Evolutionary conservation across 179 eudicot species (phyloP).

Genomic region (Actinidia polygama): DNA sequence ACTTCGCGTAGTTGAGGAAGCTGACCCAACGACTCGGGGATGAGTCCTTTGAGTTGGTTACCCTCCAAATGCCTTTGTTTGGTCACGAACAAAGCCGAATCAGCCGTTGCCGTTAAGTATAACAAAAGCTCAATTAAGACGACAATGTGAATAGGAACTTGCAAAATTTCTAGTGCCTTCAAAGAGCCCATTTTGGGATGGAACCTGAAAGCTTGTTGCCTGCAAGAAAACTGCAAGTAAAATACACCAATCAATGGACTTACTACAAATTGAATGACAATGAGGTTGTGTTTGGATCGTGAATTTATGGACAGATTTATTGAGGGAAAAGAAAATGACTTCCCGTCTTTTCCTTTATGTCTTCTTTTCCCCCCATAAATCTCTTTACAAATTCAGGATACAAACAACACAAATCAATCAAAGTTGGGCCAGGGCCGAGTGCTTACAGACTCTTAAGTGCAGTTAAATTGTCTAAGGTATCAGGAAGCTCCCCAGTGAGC

Average conservation of each 20-base stretch:
- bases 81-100: neutral
- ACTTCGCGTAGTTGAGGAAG: constrained; percentile 70
- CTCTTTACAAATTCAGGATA: too few relatives aligned
- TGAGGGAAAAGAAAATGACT: too few relatives aligned
- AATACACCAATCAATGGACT: too few relatives aligned
- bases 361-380: constrained; percentile 33
- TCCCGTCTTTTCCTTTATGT: constrained; percentile 32
- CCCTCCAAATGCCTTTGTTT: constrained; percentile 80
- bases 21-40: constrained; percentile 61
- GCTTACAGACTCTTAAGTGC: constrained; percentile 65
- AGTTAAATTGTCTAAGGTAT: too few relatives aligned
- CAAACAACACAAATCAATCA: neutral
- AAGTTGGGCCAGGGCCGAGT: neutral
- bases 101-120: neutral
- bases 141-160: constrained; percentile 28
- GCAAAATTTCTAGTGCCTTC: constrained; percentile 63
- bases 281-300: too few relatives aligned
- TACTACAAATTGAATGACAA: too few relatives aligned
- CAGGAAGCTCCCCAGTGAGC: constrained; percentile 33
- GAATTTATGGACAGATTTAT: too few relatives aligned
- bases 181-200: constrained; percentile 64
- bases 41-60: constrained; percentile 73
- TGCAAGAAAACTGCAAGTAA: too few relatives aligned
- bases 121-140: neutral
- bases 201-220: constrained; percentile 29